Percentiles rank a stretch among this genome's conserved stretches.
Evolutionary conservation across 2,329 filamentous ascomycete species (phyloP).

Genomic region (Pseudogymnoascus sp.): DNA sequence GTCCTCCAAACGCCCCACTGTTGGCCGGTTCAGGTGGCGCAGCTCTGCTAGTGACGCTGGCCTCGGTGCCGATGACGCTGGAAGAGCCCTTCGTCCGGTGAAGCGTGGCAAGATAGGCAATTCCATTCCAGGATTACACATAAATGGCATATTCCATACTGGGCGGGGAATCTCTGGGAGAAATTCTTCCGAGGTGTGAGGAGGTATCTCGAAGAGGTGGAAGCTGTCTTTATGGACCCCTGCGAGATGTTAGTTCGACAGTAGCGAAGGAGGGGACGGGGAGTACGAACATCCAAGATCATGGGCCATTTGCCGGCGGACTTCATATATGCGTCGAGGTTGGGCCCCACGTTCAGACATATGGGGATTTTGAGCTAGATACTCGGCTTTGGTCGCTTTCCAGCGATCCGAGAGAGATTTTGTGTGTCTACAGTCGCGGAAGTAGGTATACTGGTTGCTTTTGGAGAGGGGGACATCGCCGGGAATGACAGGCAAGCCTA

Average conservation of each 20-base stretch:
- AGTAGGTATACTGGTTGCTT: neutral
- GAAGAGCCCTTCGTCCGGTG: neutral
- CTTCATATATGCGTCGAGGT: neutral
- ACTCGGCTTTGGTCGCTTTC: neutral
- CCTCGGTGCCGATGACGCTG: neutral
- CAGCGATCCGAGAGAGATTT: neutral
- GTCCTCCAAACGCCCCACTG: neutral
- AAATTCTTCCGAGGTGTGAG: neutral
- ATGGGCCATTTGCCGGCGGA: neutral
- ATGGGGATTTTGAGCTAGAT: neutral
- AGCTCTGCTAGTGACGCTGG: too few relatives aligned
- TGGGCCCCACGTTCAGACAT: neutral
- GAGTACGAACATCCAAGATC: neutral
- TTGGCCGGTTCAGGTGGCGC: neutral
- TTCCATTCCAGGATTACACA: neutral
- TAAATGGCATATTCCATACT: neutral
- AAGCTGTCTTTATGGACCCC: neutral
- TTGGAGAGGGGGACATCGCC: neutral
- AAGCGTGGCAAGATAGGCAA: neutral
- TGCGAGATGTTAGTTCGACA: neutral
- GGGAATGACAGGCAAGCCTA: neutral
- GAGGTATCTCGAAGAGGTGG: neutral
- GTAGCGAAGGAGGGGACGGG: neutral
- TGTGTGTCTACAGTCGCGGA: neutral
- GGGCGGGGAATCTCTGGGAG: neutral